Evolutionary conservation across 176 grass and related monocot genomes (phyloP).

Genomic region (Triticum monococcum): DNA sequence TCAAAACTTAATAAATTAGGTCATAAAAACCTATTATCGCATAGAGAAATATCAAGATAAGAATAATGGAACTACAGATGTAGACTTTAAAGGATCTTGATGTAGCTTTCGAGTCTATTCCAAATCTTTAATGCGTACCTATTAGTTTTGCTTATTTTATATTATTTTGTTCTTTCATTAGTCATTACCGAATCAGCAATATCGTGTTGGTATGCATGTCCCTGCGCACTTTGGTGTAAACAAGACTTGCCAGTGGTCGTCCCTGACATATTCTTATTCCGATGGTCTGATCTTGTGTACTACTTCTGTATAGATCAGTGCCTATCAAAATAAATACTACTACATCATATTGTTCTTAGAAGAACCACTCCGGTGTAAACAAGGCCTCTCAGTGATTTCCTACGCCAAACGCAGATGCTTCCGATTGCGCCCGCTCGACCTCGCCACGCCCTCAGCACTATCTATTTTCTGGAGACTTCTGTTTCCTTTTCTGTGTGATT

Average conservation of each 20-base stretch:
- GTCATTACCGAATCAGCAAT: neutral
- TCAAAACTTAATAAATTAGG: too few relatives aligned
- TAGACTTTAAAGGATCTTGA: neutral
- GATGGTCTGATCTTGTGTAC: neutral
- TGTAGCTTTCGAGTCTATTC: neutral
- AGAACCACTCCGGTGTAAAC: neutral
- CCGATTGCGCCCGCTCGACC: too few relatives aligned
- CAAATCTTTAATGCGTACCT: neutral
- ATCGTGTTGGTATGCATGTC: neutral
- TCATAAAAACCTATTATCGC: neutral
- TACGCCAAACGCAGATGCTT: neutral
- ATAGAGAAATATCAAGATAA: neutral
- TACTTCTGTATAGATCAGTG: neutral
- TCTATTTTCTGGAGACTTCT: neutral
- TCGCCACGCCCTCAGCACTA: too few relatives aligned
- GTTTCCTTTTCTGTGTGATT: too few relatives aligned
- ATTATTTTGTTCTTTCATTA: neutral
- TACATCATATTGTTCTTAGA: too few relatives aligned
- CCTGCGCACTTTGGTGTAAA: too few relatives aligned
- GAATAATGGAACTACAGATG: neutral
- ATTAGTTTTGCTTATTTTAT: neutral
- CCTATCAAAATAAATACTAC: too few relatives aligned
- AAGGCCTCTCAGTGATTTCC: neutral
- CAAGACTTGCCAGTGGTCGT: too few relatives aligned
- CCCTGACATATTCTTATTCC: too few relatives aligned